Evolutionary conservation across 305 asterid species (phyloP).

Genomic region (Rubia tinctorum): DNA sequence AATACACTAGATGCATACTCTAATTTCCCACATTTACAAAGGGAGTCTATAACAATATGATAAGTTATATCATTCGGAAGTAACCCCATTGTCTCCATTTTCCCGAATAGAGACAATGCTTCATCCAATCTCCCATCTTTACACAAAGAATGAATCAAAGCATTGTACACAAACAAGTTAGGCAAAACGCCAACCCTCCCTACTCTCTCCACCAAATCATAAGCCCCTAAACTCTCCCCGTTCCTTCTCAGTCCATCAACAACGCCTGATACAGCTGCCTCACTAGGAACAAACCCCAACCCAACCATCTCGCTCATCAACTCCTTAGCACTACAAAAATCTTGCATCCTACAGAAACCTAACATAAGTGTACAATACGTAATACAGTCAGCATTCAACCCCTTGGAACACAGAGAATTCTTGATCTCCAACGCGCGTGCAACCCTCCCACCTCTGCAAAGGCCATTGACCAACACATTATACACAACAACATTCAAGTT

Average conservation of each 20-base stretch:
- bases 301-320: slow-evolving; percentile 72
- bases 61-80: slow-evolving; percentile 55
- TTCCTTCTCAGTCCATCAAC: slow-evolving; percentile 73
- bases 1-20: slow-evolving; percentile 45
- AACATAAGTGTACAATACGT: slow-evolving; percentile 66
- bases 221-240: slow-evolving; percentile 48
- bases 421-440: slow-evolving; percentile 68
- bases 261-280: slow-evolving; percentile 68
- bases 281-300: slow-evolving; percentile 57
- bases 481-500: slow-evolving; percentile 60
- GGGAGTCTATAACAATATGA: slow-evolving; percentile 53
- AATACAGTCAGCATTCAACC: slow-evolving; percentile 59
- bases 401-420: slow-evolving; percentile 41
- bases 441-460: slow-evolving; percentile 62
- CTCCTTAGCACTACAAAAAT: slow-evolving; percentile 47
- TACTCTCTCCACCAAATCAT: slow-evolving; percentile 52
- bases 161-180: slow-evolving; percentile 68
- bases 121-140: slow-evolving; percentile 53
- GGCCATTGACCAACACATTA: slow-evolving; percentile 78
- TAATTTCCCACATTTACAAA: slow-evolving; percentile 61
- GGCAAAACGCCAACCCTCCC: slow-evolving; percentile 55
- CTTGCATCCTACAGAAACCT: slow-evolving; percentile 56
- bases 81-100: slow-evolving; percentile 58
- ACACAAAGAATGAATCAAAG: slow-evolving; percentile 59
- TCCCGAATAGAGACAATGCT: slow-evolving; percentile 47